A percentile compares a stretch with the other conserved stretches of the same genome.
phyloP scores from a whole-genome alignment of 1,284 basidiomycete species.

The Puccinia polysora region DNA sequence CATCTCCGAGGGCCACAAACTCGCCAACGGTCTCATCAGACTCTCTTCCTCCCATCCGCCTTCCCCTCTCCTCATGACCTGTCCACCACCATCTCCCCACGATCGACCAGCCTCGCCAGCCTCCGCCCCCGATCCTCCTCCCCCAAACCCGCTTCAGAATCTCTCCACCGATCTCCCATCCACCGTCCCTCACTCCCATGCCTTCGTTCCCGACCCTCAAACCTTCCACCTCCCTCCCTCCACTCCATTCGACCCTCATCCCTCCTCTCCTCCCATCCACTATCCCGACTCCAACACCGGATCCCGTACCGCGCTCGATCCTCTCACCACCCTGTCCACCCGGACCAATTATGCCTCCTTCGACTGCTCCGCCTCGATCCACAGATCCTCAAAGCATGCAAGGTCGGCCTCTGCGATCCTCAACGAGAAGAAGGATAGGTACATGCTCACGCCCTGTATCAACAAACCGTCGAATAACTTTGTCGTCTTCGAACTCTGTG shows the following conservation, averaged over 20 bases:
- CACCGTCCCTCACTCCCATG: conserved; percentile 61
- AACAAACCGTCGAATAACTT: conserved; percentile 59
- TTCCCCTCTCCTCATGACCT: conserved; percentile 83
- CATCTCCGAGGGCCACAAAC: too few species aligned
- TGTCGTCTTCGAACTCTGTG: conserved; percentile 92
- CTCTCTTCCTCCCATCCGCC: conserved; percentile 92
- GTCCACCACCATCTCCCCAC: conserved; percentile 95
- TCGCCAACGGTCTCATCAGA: too few species aligned
- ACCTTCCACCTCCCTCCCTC: not conserved
- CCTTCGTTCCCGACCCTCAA: conserved; percentile 47
- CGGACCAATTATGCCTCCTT: conserved; percentile 89
- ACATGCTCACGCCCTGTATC: conserved; percentile 93
- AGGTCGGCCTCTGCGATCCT: conserved; percentile 80
- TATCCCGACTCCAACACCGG: conserved; percentile 21
- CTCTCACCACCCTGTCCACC: conserved; percentile 55
- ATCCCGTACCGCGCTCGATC: conserved; percentile 41
- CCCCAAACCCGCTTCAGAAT: conserved; percentile 49
- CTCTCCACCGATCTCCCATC: conserved; percentile 54
- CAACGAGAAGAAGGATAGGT: conserved; percentile 82
- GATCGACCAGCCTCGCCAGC: conserved; percentile 83
- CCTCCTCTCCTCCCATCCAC: not conserved
- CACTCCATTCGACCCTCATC: not conserved
- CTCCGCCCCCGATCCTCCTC: conserved; percentile 44
- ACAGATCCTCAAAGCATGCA: conserved; percentile 72
- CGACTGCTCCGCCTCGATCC: conserved; percentile 89